These are phyloP conservation scores for Saccharomycopsis sp. DNA, from an alignment of 805 yeast genomes.

Conservation along the genomic window DNA sequence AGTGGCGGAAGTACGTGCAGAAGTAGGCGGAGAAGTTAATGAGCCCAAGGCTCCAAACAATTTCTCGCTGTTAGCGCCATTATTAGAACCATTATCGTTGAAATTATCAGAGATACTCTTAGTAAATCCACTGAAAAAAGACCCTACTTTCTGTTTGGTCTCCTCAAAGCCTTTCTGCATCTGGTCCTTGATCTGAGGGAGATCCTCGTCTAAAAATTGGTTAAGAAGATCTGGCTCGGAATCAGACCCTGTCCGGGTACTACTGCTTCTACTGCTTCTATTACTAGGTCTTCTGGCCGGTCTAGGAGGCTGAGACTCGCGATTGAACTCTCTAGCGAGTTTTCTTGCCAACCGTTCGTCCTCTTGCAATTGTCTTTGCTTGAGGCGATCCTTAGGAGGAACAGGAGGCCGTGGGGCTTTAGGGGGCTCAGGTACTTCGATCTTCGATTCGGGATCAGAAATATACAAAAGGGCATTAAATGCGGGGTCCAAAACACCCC, in stretches of 20 bases:
- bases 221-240: conserved; percentile 28
- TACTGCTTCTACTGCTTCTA: not conserved
- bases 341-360: conserved; percentile 82
- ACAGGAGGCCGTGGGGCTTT: conserved; percentile 26
- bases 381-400: conserved; percentile 28
- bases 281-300: conserved; percentile 2
- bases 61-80: conserved; percentile 17
- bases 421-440: conserved; percentile 25
- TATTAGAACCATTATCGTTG: conserved; percentile 31
- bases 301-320: conserved; percentile 14
- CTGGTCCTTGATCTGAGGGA: conserved; percentile 57
- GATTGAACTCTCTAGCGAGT: conserved; percentile 54
- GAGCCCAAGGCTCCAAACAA: conserved; percentile 22
- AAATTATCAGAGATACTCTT: conserved; percentile 38
- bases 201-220: conserved; percentile 48
- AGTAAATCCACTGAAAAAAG: conserved; percentile 69
- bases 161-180: conserved; percentile 74
- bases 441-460: conserved; percentile 56
- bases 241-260: conserved; percentile 2
- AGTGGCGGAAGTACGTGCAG: conserved; percentile 19
- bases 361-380: conserved; percentile 42
- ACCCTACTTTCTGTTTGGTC: conserved; percentile 65
- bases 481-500: conserved; percentile 75
- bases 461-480: conserved; percentile 79
- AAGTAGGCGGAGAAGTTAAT: conserved; percentile 20